Base-by-base conservation (phyloP, 768 basidiomycete species). In the Melanogaster broomeanus region DNA sequence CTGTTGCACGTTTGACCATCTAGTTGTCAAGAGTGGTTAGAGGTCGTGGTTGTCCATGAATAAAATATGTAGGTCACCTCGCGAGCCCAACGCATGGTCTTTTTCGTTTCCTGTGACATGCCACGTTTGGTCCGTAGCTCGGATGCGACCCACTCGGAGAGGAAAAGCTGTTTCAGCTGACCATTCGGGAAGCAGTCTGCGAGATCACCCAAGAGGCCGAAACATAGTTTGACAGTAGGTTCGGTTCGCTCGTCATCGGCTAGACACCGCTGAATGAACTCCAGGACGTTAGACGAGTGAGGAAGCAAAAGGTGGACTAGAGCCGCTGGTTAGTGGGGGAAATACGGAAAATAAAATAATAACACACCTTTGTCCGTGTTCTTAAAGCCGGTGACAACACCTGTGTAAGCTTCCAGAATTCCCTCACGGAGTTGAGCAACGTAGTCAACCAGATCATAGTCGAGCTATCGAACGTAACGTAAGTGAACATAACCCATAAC, bases 371-470 rank as follows among this genome's bases (percentile, higher is more conserved):
- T 85, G 19, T 83, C 81, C 1, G 88, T 88, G 61, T 84, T 85
- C 77, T 94, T 95, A 64, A 98, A 74, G 0, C 90, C 94, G 33
- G 91, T 87, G 53, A 98, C 85, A 56, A 99, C 87, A 22, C 96
- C 95, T 5, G 91, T 96, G 63, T 97, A 98, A 3, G 97, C 96
- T 69, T 99, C 97, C 28, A 98, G 75, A 58, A 99, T 98, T 40
- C 93, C 93, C 62, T 98, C 97, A 33, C 97, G 84, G 50, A 99
- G 78, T 47, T 83, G 83, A 47, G 83, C 79, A 40, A 96, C 92
- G 63, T 98, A 98, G 58, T 99, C 97, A 50, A 95, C 80, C 50
- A 95, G 81, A 55, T 96, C 93, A 59, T 85, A 90, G 66, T 95
- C 91, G 31, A 88, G 82, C 91, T 83, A 57, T 48, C 40, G 43